Evolutionary conservation across 2,329 filamentous ascomycete species (phyloP), one percentile per base, ranked within the genome.

Genomic region (Cercospora zeae-maydis): DNA sequence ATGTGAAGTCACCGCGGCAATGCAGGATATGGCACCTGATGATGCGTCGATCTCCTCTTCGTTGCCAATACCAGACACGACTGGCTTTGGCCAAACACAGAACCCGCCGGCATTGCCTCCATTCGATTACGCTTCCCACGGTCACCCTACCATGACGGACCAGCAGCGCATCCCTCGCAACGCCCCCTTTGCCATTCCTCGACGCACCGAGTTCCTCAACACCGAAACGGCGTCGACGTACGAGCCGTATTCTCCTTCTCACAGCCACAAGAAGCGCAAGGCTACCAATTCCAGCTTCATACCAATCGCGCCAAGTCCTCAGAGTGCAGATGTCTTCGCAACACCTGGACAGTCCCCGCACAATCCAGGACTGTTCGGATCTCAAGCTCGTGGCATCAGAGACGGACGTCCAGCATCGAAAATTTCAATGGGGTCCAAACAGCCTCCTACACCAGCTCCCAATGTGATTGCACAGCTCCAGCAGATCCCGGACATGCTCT

Each of bases 331-430:
- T 16, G 31, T 49, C 14, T 56, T 47, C 36, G 5, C 47, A 21
- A 27, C 58, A 24, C 47, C 47, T 34, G 51, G 11, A 36, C 49
- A 51, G 36, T 45, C 1, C 10, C 33, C 19, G 21, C 33, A 42
- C 39, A 19, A 16, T 14, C 24, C 58, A 21, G 61, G 61, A 19
- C 16, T 61, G 4, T 65, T 65, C 47, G 63, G 63, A 5, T 37
- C 63, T 34, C 63, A 65, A 54, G 63, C 63, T 10, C 60, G 63
- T 47, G 49, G 53, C 16, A 33, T 63, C 34, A 52, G 61, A 11
- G 34, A 61, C 31, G 61, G 57, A 11, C 55, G 53, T 6, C 52
- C 42, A 52, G n/a, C 45, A 33, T 16, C 61, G 4, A n/a, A 45
- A 19, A 8, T 27, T 24, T n/a, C n/a, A 42, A 24, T 47, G 21